A percentile compares a stretch with the other conserved stretches of the same genome.
These are phyloP conservation scores for Paramyrothecium sp. DNA, from an alignment of 2,329 filamentous ascomycete genomes.

Conservation along the genomic window DNA sequence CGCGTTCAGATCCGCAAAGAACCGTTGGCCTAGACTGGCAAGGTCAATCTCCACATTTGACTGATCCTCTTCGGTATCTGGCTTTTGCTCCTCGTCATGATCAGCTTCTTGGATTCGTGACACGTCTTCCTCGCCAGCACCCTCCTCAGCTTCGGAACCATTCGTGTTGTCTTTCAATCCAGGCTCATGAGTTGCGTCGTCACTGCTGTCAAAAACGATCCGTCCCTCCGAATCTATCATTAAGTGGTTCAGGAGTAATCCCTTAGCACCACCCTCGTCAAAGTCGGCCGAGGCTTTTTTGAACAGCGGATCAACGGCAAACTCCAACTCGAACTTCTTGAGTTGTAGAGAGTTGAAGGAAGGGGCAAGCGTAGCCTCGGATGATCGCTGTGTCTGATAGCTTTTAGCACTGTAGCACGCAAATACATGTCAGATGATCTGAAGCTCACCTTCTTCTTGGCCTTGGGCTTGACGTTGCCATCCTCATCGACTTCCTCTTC, in stretches of 20 bases:
- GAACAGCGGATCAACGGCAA: constrained; percentile 96
- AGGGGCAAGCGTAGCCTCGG: constrained; percentile 88
- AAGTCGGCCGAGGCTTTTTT: constrained; percentile 99
- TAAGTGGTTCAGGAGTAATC: constrained; percentile 91
- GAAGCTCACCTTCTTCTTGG: constrained; percentile 69
- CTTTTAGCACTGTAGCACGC: not conserved
- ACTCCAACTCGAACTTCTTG: constrained; percentile 97
- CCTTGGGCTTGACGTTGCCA: constrained; percentile 58
- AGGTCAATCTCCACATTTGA: constrained; percentile 72
- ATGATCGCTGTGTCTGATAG: constrained; percentile 65
- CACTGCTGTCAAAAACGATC: constrained; percentile 98
- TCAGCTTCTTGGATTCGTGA: constrained; percentile 36
- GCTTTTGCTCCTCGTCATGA: constrained; percentile 38
- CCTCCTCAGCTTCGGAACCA: constrained; percentile 33
- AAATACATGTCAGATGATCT: not conserved
- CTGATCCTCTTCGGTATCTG: constrained; percentile 50
- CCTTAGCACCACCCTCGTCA: constrained; percentile 96
- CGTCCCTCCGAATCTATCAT: constrained; percentile 88
- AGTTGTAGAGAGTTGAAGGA: constrained; percentile 86
- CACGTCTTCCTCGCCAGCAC: constrained; percentile 21
- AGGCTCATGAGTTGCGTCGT: constrained; percentile 58
- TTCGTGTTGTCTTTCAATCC: constrained; percentile 37
- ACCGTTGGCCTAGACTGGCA: constrained; percentile 68
- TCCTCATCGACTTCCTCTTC: constrained; percentile 63
- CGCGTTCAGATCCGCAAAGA: constrained; percentile 77